A percentile compares a stretch with the other conserved stretches of the same genome.
These are phyloP conservation scores for Penicillium waksmanii DNA, from an alignment of 495 filamentous ascomycete genomes.

Conservation along the genomic window DNA sequence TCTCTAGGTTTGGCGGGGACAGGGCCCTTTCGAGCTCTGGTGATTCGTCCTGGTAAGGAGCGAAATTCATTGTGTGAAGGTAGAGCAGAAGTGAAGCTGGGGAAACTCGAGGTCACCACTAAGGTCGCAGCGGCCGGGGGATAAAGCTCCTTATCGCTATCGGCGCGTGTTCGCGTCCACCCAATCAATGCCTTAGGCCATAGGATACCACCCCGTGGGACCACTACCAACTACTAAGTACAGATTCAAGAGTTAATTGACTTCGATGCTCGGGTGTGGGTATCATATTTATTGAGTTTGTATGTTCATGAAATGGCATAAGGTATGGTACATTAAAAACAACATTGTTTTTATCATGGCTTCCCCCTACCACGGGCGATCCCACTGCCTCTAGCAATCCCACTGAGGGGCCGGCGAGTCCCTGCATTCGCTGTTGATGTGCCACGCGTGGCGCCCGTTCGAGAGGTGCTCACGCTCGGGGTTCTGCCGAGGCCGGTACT, in stretches of 20 bases:
- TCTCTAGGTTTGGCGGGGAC: conserved; percentile 62
- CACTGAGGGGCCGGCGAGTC: conserved; percentile 52
- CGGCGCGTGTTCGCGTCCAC: background rate
- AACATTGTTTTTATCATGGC: conserved; percentile 18
- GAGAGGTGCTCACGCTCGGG: conserved; percentile 41
- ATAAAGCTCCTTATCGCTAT: conserved; percentile 9
- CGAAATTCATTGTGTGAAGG: conserved; percentile 76
- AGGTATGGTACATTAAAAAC: conserved; percentile 4
- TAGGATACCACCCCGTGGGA: no score
- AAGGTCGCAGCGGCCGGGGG: background rate
- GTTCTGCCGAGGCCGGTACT: conserved; percentile 52
- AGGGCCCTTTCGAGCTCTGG: conserved; percentile 75
- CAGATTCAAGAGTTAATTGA: no score
- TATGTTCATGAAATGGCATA: conserved; percentile 3
- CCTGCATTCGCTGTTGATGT: conserved; percentile 42
- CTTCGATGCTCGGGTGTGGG: conserved; percentile 10
- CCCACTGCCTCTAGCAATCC: conserved; percentile 52
- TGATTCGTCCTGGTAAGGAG: conserved; percentile 88
- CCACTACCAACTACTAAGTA: no score
- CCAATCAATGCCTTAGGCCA: no score
- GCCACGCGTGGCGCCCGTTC: conserved; percentile 35
- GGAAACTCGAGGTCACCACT: background rate
- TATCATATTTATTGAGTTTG: conserved; percentile 31
- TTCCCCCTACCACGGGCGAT: conserved; percentile 42
- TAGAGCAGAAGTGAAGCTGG: conserved; percentile 1